Conservation (phyloP, 2,329 filamentous ascomycete species). For the Alternaria gaisen region DNA sequence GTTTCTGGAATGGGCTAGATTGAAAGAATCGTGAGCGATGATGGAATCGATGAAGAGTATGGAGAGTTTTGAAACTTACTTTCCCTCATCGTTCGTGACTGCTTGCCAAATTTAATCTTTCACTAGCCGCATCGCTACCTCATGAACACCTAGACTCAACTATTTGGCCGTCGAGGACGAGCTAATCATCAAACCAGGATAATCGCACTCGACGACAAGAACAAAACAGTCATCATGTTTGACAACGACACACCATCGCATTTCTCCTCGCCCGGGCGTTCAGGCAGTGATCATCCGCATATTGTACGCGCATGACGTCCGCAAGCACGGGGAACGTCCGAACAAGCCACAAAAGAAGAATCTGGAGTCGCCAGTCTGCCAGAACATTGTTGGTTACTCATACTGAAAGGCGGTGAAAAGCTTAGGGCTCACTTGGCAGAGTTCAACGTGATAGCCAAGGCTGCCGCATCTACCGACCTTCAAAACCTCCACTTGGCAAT, state of each 20-base stretch:
- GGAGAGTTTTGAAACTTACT: background rate
- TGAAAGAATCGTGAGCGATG: background rate
- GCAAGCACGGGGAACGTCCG: background rate
- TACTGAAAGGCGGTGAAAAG: background rate
- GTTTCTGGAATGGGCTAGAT: slow-evolving; percentile 37
- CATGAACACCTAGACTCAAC: background rate
- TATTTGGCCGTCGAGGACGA: background rate
- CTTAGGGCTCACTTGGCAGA: background rate
- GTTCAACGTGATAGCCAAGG: background rate
- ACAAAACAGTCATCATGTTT: background rate
- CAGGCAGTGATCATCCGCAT: background rate
- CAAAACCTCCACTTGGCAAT: slow-evolving; percentile 4
- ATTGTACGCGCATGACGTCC: background rate
- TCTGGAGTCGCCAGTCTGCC: background rate
- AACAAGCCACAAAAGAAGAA: background rate
- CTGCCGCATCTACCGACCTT: background rate
- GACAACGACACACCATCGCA: background rate
- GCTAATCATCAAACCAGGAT: background rate
- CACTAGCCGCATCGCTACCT: background rate
- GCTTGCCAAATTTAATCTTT: background rate
- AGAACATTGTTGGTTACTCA: too few relatives aligned
- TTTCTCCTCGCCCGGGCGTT: background rate
- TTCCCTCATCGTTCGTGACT: background rate
- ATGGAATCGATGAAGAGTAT: background rate
- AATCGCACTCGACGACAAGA: background rate